A percentile compares a stretch with the other conserved stretches of the same genome.
Conservation (phyloP, 208 protist species). For the Wallacemonas sp. region DNA sequence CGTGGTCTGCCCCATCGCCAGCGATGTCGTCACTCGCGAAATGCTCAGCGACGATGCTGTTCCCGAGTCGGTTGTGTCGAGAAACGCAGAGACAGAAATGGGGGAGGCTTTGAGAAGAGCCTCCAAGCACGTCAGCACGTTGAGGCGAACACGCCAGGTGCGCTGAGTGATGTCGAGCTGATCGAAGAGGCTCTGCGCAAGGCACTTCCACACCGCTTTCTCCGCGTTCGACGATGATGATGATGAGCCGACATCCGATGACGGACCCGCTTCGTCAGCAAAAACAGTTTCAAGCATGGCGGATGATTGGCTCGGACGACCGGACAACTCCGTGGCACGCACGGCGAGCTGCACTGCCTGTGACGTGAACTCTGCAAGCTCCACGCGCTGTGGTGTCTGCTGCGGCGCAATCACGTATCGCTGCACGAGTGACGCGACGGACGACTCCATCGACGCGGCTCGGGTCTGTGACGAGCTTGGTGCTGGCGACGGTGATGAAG, state of each 20-base stretch:
- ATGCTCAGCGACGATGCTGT: too few relatives aligned
- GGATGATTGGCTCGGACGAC: too few relatives aligned
- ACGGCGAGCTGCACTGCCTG: not conserved
- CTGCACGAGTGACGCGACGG: constrained; percentile 16
- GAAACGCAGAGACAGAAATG: not conserved
- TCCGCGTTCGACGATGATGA: not conserved
- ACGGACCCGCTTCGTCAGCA: too few relatives aligned
- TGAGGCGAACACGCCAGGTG: constrained; percentile 57
- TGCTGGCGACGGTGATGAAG: too few relatives aligned
- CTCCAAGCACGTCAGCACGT: constrained; percentile 50
- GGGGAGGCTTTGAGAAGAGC: constrained; percentile 28
- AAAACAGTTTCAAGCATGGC: too few relatives aligned
- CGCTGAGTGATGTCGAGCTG: constrained; percentile 26
- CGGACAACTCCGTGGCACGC: too few relatives aligned
- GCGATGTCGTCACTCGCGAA: too few relatives aligned
- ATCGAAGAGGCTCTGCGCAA: constrained; percentile 25
- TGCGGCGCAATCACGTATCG: not conserved
- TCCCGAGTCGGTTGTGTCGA: constrained; percentile 1
- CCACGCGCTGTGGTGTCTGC: constrained; percentile 35
- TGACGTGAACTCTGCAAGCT: constrained; percentile 28
- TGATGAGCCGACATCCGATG: not conserved
- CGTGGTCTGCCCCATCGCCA: too few relatives aligned
- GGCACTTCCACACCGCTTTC: not conserved
- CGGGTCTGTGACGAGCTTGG: not conserved
- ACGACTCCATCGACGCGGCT: constrained; percentile 19